These are phyloP conservation scores for Russula vinacea DNA, from an alignment of 768 basidiomycete genomes.

Conservation along the genomic window DNA sequence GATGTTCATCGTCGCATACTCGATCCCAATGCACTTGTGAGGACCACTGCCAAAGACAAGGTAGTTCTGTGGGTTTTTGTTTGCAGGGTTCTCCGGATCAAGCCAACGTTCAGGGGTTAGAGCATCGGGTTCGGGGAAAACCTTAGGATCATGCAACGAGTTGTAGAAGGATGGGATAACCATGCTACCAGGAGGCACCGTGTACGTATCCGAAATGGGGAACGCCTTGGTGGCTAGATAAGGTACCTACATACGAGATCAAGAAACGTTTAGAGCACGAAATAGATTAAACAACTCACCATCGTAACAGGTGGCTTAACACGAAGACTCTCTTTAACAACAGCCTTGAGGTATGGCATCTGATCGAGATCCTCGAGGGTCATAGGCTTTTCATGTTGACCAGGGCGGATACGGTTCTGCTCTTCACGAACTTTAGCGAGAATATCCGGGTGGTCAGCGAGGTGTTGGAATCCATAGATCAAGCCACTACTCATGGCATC, in stretches of 20 bases:
- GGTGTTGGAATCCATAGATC: conserved; percentile 94
- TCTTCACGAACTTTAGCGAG: conserved; percentile 87
- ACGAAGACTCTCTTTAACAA: conserved; percentile 91
- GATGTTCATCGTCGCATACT: conserved; percentile 93
- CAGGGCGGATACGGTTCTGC: conserved; percentile 78
- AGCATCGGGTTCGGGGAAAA: conserved; percentile 82
- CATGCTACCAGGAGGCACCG: conserved; percentile 88
- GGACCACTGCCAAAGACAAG: conserved; percentile 94
- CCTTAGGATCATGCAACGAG: conserved; percentile 83
- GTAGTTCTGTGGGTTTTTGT: conserved; percentile 88
- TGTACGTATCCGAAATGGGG: conserved; percentile 90
- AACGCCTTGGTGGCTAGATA: conserved; percentile 87
- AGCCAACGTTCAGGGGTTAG: conserved; percentile 93
- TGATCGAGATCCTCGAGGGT: conserved; percentile 87
- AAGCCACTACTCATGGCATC: conserved; percentile 98
- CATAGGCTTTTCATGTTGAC: conserved; percentile 70
- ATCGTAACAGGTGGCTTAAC: conserved; percentile 93
- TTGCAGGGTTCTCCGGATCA: conserved; percentile 72
- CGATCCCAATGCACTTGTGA: conserved; percentile 87
- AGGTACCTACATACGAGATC: conserved; percentile 61
- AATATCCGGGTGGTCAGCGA: conserved; percentile 88
- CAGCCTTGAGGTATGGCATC: conserved; percentile 89
- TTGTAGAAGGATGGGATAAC: conserved; percentile 92
- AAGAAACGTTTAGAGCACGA: conserved; percentile 14
- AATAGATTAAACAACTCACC: conserved; percentile 47